Conservation (phyloP, 163 green algal genomes). For the Coccomyxa subellipsoidea region DNA sequence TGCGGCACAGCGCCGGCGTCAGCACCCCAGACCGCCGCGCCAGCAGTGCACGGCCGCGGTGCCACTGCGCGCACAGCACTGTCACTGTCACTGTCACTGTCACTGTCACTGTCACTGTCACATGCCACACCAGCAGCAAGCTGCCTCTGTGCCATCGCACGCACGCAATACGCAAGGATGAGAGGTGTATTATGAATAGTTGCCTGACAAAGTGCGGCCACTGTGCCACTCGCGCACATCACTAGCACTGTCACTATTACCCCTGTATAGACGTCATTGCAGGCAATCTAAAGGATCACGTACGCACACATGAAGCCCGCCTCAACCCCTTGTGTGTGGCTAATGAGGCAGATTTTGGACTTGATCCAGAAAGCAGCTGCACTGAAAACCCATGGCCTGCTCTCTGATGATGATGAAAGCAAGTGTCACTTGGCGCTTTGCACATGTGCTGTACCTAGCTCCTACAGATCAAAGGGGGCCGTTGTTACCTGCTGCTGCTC, state of each 20-base stretch:
- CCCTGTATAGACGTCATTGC: too few species aligned
- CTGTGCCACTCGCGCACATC: not conserved
- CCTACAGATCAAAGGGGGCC: not conserved
- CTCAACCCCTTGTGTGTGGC: too few species aligned
- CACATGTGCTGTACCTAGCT: not conserved
- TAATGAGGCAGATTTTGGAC: too few species aligned
- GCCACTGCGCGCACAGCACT: not conserved
- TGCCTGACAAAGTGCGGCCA: not conserved
- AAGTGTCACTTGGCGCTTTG: too few species aligned
- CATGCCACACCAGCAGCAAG: not conserved
- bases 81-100: too few species aligned
- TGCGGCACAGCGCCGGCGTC: constrained; percentile 23
- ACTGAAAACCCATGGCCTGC: too few species aligned
- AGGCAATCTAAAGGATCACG: too few species aligned
- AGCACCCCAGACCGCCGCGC: constrained; percentile 19
- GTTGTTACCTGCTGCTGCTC: not conserved
- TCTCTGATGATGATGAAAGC: too few species aligned
- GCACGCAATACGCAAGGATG: not conserved
- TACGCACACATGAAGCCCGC: too few species aligned
- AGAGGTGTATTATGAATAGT: not conserved
- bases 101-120: not conserved
- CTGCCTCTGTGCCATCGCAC: not conserved
- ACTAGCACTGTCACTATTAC: too few species aligned
- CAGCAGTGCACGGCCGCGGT: constrained; percentile 13
- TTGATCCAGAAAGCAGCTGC: too few species aligned